Conservation (phyloP, 306 rosid species). For the Trifolium dubium region DNA sequence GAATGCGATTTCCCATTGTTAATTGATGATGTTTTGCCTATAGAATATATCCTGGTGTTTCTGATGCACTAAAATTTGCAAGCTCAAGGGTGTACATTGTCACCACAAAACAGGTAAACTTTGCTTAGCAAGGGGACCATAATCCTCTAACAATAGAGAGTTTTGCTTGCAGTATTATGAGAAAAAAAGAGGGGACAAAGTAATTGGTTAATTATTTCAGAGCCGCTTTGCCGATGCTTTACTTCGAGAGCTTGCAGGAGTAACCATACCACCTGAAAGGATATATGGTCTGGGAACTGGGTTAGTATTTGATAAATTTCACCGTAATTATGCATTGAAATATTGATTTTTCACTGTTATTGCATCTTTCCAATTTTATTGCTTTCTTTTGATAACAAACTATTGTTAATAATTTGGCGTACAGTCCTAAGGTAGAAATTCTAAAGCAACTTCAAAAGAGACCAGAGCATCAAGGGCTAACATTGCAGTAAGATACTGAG, state of each 20-base stretch:
- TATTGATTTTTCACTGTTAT: not conserved
- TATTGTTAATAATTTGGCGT: not conserved
- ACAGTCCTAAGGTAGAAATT: slow-evolving; percentile 87
- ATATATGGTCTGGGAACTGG: slow-evolving; percentile 84
- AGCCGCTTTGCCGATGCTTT: slow-evolving; percentile 83
- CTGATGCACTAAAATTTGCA: slow-evolving; percentile 82
- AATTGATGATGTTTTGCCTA: slow-evolving; percentile 25
- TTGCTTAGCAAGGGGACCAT: slow-evolving; percentile 21
- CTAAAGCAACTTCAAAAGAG: slow-evolving; percentile 78
- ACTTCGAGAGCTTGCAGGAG: slow-evolving; percentile 79
- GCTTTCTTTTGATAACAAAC: slow-evolving; percentile 8
- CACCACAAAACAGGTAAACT: slow-evolving; percentile 76
- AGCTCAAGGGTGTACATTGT: slow-evolving; percentile 81
- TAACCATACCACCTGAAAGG: slow-evolving; percentile 72
- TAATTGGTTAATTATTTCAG: slow-evolving; percentile 45
- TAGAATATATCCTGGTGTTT: slow-evolving; percentile 89
- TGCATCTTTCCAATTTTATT: not conserved
- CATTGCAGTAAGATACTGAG: slow-evolving; percentile 67
- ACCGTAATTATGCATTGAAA: not conserved
- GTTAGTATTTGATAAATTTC: slow-evolving; percentile 48
- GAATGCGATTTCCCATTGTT: slow-evolving; percentile 24
- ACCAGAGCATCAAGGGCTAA: slow-evolving; percentile 80
- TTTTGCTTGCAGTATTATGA: slow-evolving; percentile 30
- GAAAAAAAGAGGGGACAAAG: slow-evolving; percentile 3
- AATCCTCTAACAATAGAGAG: slow-evolving; percentile 6